Percentiles rank a stretch among this genome's conserved stretches.
Conservation (phyloP, 495 filamentous ascomycete species). For the Amorphotheca resinae region DNA sequence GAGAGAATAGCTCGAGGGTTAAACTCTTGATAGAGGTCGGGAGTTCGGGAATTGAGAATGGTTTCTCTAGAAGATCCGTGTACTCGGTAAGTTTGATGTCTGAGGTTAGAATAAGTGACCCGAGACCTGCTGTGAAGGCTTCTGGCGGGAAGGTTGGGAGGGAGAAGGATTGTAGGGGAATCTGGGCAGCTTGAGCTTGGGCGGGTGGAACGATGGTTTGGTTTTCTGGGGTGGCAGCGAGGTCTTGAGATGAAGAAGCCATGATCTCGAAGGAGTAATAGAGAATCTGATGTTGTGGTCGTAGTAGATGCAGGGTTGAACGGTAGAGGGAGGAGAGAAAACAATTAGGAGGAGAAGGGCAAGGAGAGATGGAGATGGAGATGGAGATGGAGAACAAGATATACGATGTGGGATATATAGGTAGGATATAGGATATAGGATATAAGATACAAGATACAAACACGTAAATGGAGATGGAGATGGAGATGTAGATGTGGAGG, state of each 20-base stretch:
- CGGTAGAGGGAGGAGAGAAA: background rate
- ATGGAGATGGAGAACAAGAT: background rate
- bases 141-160: slow-evolving; percentile 45
- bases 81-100: slow-evolving; percentile 16
- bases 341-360: background rate
- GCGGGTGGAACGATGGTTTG: slow-evolving; percentile 24
- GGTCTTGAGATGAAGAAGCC: slow-evolving; percentile 3
- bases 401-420: too few relatives aligned
- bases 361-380: background rate
- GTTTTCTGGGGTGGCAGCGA: slow-evolving; percentile 18
- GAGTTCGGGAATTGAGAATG: slow-evolving; percentile 13
- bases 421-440: too few relatives aligned
- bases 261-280: background rate
- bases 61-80: slow-evolving; percentile 1
- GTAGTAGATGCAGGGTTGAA: background rate
- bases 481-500: too few relatives aligned
- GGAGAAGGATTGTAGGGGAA: slow-evolving; percentile 22
- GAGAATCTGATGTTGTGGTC: background rate
- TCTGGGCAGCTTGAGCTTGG: slow-evolving; percentile 26
- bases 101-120: slow-evolving; percentile 12
- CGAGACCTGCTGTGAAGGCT: slow-evolving; percentile 16
- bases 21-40: slow-evolving; percentile 22
- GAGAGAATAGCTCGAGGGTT: slow-evolving; percentile 31
- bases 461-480: too few relatives aligned
- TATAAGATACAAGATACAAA: too few relatives aligned